These are phyloP conservation scores for Suillus variegatus DNA, from an alignment of 768 basidiomycete species.

Conservation along the genomic window DNA sequence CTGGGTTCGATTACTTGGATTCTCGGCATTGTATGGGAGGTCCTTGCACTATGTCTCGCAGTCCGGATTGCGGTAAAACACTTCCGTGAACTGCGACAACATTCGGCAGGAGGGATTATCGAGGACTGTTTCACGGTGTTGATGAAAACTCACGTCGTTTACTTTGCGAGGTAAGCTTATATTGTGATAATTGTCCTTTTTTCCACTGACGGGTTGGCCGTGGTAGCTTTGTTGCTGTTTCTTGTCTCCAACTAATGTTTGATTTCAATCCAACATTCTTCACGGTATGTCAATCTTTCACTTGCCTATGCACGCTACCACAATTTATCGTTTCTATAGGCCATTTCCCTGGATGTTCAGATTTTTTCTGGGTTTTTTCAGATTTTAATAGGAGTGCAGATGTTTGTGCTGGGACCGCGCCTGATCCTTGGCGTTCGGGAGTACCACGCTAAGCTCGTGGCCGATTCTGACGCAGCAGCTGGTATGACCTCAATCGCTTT, in stretches of 20 bases:
- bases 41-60: too few species aligned
- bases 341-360: fast-evolving
- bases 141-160: too few species aligned
- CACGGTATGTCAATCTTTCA: not conserved
- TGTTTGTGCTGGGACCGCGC: not conserved
- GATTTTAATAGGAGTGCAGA: not conserved
- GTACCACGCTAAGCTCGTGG: not conserved
- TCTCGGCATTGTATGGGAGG: too few species aligned
- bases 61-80: too few species aligned
- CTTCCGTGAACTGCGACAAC: too few species aligned
- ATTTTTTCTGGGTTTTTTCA: fast-evolving
- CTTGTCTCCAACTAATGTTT: fast-evolving
- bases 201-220: too few species aligned
- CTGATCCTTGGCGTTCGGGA: not conserved
- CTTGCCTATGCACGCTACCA: not conserved
- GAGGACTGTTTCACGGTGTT: too few species aligned
- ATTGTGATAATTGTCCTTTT: too few species aligned
- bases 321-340: not conserved
- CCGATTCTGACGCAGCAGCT: not conserved
- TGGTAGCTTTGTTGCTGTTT: too few species aligned
- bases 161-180: too few species aligned
- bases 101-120: too few species aligned
- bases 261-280: fast-evolving
- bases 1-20: too few species aligned
- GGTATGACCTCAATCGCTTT: not conserved